phyloP scores from a whole-genome alignment of 1,139 yeast species.

The Saccharomyces hybrid region DNA sequence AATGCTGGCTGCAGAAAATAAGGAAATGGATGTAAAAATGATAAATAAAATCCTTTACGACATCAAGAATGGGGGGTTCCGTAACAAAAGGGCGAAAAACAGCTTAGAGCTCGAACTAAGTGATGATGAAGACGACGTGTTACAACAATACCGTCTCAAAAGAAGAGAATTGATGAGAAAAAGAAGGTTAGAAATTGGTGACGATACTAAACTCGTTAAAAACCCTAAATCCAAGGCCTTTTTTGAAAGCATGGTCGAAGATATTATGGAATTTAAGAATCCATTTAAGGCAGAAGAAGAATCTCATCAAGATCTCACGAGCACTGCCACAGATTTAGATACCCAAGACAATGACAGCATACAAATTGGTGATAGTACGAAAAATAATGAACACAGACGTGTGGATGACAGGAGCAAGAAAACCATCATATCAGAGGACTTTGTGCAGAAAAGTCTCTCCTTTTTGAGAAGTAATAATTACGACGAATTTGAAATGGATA shows the following conservation, averaged over 20 bases:
- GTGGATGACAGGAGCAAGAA: constrained; percentile 21
- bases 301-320: constrained; percentile 11
- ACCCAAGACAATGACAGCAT: constrained; percentile 16
- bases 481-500: constrained; percentile 34
- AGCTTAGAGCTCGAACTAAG: constrained; percentile 62
- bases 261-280: constrained; percentile 24
- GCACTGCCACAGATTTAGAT: constrained; percentile 12
- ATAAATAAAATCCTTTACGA: constrained; percentile 74
- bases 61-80: constrained; percentile 71
- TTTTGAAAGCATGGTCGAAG: constrained; percentile 61
- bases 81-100: constrained; percentile 48
- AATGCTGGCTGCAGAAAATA: constrained; percentile 59
- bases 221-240: constrained; percentile 66
- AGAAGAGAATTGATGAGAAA: constrained; percentile 50
- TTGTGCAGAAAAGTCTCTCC: constrained; percentile 57
- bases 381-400: constrained; percentile 8
- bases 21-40: constrained; percentile 59
- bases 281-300: constrained; percentile 11
- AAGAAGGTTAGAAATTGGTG: constrained; percentile 44
- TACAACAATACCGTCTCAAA: constrained; percentile 38
- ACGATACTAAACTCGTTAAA: constrained; percentile 41
- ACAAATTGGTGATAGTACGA: constrained; percentile 10
- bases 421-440: constrained; percentile 42
- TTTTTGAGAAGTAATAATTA: constrained; percentile 42
- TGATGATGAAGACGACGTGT: constrained; percentile 47